Evolutionary conservation across 1,284 basidiomycete genomes (phyloP).

Genomic region (Ustilago tritici): DNA sequence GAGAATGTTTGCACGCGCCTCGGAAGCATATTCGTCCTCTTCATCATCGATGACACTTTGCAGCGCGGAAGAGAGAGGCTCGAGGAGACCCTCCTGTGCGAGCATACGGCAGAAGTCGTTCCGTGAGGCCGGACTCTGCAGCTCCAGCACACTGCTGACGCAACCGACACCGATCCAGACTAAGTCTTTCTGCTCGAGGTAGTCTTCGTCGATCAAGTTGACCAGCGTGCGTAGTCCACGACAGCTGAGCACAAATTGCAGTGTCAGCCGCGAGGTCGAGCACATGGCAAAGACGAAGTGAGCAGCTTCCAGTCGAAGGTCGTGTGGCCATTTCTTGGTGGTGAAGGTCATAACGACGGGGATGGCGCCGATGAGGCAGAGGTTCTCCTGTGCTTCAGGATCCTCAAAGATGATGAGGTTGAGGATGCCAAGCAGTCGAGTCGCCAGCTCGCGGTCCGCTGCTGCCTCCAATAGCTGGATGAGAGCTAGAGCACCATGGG

Average conservation of each 20-base stretch:
- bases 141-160: conserved; percentile 92
- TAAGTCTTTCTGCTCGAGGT: conserved; percentile 85
- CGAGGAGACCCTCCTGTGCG: conserved; percentile 91
- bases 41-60: conserved; percentile 85
- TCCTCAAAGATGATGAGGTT: conserved; percentile 89
- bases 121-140: conserved; percentile 90
- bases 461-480: conserved; percentile 89
- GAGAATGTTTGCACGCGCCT: conserved; percentile 88
- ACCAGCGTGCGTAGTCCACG: conserved; percentile 93
- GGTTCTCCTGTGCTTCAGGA: conserved; percentile 88
- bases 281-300: conserved; percentile 92
- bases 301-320: conserved; percentile 93
- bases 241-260: conserved; percentile 75
- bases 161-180: conserved; percentile 93
- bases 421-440: conserved; percentile 86
- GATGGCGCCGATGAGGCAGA: conserved; percentile 83
- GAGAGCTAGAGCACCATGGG: conserved; percentile 93
- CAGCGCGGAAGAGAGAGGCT: conserved; percentile 89
- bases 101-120: conserved; percentile 99
- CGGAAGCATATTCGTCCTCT: conserved; percentile 73
- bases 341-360: conserved; percentile 78
- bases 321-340: conserved; percentile 90
- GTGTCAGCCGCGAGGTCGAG: conserved; percentile 88
- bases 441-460: conserved; percentile 81
- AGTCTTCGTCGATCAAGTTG: conserved; percentile 95